These are phyloP conservation scores for Ceratobasidium sp. DNA, from an alignment of 1,284 basidiomycete genomes.

Conservation along the genomic window DNA sequence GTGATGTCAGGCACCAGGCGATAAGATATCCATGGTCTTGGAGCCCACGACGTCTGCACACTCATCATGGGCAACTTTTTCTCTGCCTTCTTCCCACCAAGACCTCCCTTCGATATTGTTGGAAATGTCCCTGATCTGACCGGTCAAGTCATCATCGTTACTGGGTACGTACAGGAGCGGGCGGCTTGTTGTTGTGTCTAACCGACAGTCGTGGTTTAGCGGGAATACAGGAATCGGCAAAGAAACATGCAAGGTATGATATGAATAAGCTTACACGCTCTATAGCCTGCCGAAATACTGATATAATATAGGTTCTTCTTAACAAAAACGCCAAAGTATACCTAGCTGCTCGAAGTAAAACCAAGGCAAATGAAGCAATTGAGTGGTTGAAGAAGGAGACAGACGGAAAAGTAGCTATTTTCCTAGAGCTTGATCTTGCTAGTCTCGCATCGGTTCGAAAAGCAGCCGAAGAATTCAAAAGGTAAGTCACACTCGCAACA, in stretches of 20 bases:
- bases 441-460: constrained; percentile 68
- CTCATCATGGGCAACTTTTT: constrained; percentile 26
- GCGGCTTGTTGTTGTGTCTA: too few relatives aligned
- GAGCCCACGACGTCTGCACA: too few relatives aligned
- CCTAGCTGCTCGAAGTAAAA: constrained; percentile 67
- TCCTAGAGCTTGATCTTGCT: constrained; percentile 71
- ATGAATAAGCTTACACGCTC: too few relatives aligned
- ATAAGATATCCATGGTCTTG: too few relatives aligned
- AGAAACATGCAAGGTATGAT: constrained; percentile 46
- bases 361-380: constrained; percentile 67
- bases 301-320: constrained; percentile 62
- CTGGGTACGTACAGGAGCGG: constrained; percentile 48
- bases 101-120: constrained; percentile 43
- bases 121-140: constrained; percentile 51
- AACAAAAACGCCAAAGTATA: constrained; percentile 74
- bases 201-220: constrained; percentile 22
- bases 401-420: constrained; percentile 62
- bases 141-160: constrained; percentile 58
- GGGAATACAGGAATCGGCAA: constrained; percentile 51
- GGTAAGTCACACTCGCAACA: constrained; percentile 57
- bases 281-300: constrained; percentile 23
- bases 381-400: constrained; percentile 64
- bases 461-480: constrained; percentile 67
- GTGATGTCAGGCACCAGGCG: too few relatives aligned
- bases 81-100: constrained; percentile 48